Conservation (phyloP, 2,329 filamentous ascomycete species). For the Fusarium nanum region DNA sequence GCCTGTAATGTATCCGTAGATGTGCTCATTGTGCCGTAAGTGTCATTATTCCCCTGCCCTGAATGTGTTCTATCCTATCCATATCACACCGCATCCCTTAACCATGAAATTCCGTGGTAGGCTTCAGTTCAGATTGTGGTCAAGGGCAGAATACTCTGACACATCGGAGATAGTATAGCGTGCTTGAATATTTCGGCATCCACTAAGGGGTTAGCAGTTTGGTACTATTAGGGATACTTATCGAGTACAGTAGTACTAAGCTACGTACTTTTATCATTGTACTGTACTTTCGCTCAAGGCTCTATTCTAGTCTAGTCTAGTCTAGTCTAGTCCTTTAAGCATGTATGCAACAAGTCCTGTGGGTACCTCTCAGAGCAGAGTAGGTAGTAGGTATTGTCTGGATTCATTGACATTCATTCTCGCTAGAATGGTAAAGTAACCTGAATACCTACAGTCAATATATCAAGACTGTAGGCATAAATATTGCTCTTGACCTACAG, state of each 20-base stretch:
- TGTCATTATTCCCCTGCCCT: not conserved
- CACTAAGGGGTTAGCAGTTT: not conserved
- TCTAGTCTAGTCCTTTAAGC: not conserved
- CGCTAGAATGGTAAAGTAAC: not conserved
- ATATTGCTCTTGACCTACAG: not conserved
- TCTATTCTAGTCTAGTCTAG: not conserved
- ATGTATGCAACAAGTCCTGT: not conserved
- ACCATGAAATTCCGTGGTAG: conserved; percentile 5
- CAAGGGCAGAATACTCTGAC: not conserved
- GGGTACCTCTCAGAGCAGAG: not conserved
- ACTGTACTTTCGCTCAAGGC: not conserved
- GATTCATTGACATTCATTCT: not conserved
- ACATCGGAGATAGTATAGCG: not conserved
- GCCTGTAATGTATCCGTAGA: not conserved
- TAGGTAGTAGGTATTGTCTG: too few relatives aligned
- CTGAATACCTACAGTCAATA: not conserved
- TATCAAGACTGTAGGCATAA: not conserved
- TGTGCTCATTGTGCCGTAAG: not conserved
- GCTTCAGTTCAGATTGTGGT: conserved; percentile 1
- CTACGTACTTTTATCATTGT: not conserved
- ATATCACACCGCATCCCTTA: conserved; percentile 29
- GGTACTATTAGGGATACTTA: not conserved
- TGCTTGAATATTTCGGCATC: not conserved
- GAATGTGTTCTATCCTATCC: conserved; percentile 5
- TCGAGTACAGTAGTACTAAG: not conserved